These are phyloP conservation scores for Fusarium piperis DNA, from an alignment of 2,329 filamentous ascomycete species.

Conservation along the genomic window DNA sequence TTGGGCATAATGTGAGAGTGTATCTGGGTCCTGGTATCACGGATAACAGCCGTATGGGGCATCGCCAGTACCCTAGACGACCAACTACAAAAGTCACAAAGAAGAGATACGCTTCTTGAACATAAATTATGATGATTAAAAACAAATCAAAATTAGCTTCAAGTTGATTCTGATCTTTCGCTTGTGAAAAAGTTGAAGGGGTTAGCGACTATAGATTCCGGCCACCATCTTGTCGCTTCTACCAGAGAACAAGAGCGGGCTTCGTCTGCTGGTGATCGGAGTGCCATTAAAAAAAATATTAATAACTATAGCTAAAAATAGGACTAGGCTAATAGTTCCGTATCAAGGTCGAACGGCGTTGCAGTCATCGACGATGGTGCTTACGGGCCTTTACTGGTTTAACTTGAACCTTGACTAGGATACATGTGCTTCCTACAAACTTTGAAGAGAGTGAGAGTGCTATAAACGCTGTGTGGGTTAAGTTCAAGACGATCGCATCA, in stretches of 20 bases:
- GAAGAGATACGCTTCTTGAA: neutral
- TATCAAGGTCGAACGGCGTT: neutral
- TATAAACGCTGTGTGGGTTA: neutral
- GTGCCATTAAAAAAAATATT: neutral
- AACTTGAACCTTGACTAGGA: neutral
- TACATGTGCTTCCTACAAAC: neutral
- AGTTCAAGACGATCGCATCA: neutral
- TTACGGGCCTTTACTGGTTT: neutral
- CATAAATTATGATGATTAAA: fast-evolving
- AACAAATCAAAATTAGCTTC: neutral
- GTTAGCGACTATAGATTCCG: neutral
- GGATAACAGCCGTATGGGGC: neutral
- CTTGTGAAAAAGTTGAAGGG: neutral
- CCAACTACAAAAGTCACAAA: neutral
- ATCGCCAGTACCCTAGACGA: neutral
- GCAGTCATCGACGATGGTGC: neutral
- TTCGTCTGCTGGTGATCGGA: neutral
- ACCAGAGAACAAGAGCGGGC: neutral
- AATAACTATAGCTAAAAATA: no score
- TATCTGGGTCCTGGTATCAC: neutral
- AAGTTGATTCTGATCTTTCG: neutral
- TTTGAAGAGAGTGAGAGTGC: neutral
- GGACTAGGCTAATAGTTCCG: no score
- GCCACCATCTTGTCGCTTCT: neutral
- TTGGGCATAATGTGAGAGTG: neutral